phyloP scores from a whole-genome alignment of 2,329 filamentous ascomycete genomes.

The Cordyceps militaris region DNA sequence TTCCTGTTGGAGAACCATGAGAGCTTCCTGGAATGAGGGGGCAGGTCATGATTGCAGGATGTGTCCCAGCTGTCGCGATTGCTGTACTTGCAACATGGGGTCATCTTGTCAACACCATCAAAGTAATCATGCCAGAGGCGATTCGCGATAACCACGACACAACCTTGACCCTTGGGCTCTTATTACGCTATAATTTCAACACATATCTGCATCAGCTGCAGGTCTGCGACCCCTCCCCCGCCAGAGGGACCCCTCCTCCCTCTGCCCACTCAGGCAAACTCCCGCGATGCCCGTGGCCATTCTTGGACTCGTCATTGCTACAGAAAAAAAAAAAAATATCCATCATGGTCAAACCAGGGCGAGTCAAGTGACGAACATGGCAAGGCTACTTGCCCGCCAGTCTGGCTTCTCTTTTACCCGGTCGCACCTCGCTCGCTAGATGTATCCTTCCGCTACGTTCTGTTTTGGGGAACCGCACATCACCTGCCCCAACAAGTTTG shows the following conservation, averaged over 20 bases:
- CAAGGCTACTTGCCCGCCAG: neutral
- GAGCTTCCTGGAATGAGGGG: neutral
- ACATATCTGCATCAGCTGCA: neutral
- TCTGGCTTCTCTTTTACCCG: neutral
- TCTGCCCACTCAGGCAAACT: conserved; percentile 1
- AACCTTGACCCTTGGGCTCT: neutral
- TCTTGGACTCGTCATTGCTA: conserved; percentile 6
- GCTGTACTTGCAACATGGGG: too few relatives aligned
- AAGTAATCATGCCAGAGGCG: neutral
- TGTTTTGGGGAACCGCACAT: neutral
- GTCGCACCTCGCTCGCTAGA: neutral
- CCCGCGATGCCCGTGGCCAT: conserved; percentile 8
- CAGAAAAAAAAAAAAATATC: neutral
- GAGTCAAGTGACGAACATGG: neutral
- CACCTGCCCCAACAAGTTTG: neutral
- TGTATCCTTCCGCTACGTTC: neutral
- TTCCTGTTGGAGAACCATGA: neutral
- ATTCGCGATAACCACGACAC: neutral
- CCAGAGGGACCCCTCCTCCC: neutral
- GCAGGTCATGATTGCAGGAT: neutral
- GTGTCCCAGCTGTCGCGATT: neutral
- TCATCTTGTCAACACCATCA: neutral
- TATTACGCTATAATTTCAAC: neutral
- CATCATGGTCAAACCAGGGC: neutral
- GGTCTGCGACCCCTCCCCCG: conserved; percentile 8